Base-by-base conservation (phyloP, 2,329 filamentous ascomycete species). In the Diaporthe eres region DNA sequence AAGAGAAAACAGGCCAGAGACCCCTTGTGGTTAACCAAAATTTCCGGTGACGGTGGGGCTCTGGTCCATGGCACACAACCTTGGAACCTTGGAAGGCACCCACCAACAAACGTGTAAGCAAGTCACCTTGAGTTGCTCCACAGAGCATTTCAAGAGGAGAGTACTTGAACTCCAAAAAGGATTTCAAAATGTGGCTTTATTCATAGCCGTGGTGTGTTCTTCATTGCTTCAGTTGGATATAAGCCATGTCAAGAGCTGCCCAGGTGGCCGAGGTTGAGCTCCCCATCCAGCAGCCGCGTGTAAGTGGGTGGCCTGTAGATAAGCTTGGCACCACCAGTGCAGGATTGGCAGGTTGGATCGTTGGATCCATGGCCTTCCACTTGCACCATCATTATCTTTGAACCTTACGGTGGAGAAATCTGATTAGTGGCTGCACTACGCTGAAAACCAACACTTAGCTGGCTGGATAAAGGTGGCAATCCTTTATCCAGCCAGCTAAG, bases 251-350 rank as follows among this genome's bases (percentile, higher is more conserved):
- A 19, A 37, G 12, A 25, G 47, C 47, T 39, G 25, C 25, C 25
- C 25, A 25, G 25, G 25, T 25, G 49, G 42, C 44, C 31, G 12
- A 37, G 28, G 28, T 51, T n/a, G 34, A 17, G 51, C 10, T 51
- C 31, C 44, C 8, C 10, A 22, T 51, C 4, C 22, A 37, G 22
- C 47, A 53, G 47, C 63, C 63, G 47, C 47, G 63, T 68, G 63
- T 68, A 53, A 68, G 65, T 68, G 47, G 63, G 47, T 42, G 47
- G 47, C 63, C 61, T 67, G 31, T 8, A 25, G n/a, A 17, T 34
- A 34, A 47, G 61, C 61, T 49, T 49, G 61, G 61, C 42, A 65
- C 37, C 13, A 15, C 58, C 58, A 22, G 31, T 5, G 19, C 58
- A 28, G 2, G 25, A 34, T 3, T n/a, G 61, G 42, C 28, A 37